Evolutionary conservation across 768 basidiomycete species (phyloP), one percentile per base, ranked within the genome.

Genomic region (Tephrocybe sp.): DNA sequence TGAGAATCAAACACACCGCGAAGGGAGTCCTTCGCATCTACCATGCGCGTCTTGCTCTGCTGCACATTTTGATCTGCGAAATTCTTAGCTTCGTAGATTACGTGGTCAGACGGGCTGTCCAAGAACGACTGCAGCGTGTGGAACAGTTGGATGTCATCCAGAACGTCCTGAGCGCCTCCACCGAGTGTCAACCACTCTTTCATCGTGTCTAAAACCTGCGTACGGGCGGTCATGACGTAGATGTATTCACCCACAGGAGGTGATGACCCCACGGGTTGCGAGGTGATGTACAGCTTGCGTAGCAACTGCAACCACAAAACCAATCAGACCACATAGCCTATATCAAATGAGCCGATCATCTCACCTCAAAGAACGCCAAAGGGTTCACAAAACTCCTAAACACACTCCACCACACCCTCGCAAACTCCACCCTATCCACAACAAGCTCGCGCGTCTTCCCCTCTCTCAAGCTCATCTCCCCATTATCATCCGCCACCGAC

Each of bases 361-460:
- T 42, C 60, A 90, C 91, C 83, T 92, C 89, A 63, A 93, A 92
- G 60, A 93, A 88, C 1, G 87, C 86, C 7, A 86, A 65, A 0
- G 91, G 90, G 0, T 86, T 84, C 8, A 92, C 80, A 57, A 92
- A 90, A 59, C 87, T 89, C 36, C 91, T 76, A 62, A 89, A 93
- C 16, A 82, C 80, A 54, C 78, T 84, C 89, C 90, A 93, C 89
- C 90, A 93, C 2, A 89, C 79, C 39, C 73, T 74, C 2, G 83
- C 75, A 68, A 89, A 92, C 61, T 92, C 90, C 1, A 62, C 70
- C 39, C 82, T 78, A 68, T 92, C 90, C 12, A 92, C 78, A 20
- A 82, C 72, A 38, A 92, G 69, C 42, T 88, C 83, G 31, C 88
- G 73, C 0, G 86, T 87, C 70, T 82, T 87, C 1, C 84, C 83